These are phyloP conservation scores for Aspergillus uvarum DNA, from an alignment of 2,329 filamentous ascomycete species.

Conservation along the genomic window DNA sequence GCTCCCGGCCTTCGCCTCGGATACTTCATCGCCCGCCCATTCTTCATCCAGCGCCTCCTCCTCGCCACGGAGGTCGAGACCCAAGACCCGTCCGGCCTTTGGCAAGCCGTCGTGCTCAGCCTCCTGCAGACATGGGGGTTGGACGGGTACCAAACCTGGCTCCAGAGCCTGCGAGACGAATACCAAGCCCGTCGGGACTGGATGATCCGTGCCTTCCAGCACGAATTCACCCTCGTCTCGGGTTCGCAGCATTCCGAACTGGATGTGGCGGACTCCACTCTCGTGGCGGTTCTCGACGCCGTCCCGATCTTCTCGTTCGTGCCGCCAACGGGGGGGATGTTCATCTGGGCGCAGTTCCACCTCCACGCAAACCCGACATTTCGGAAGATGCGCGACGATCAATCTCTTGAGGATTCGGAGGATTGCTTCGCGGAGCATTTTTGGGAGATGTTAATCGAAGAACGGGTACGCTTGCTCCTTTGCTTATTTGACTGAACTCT, in stretches of 20 bases:
- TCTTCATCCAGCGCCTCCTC: background rate
- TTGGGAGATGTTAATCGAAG: background rate
- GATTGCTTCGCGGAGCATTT: background rate
- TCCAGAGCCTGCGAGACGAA: background rate
- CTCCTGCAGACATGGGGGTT: background rate
- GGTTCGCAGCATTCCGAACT: background rate
- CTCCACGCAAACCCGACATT: background rate
- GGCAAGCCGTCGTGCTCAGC: background rate
- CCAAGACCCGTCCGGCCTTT: background rate
- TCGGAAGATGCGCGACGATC: background rate
- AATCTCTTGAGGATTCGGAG: background rate
- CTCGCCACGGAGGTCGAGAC: slow-evolving; percentile 1
- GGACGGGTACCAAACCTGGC: background rate
- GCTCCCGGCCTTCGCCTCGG: background rate
- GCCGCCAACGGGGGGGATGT: background rate
- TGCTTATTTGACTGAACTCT: no score
- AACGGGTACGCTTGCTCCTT: background rate
- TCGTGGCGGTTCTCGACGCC: background rate
- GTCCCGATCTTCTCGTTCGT: background rate
- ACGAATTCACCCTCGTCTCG: background rate
- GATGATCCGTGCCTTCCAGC: background rate
- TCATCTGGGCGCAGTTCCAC: background rate
- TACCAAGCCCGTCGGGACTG: background rate
- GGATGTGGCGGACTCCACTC: no score
- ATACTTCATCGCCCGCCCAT: background rate